These are phyloP conservation scores for Nymphaea thermarum DNA, from an alignment of 164 flowering plant genomes.

Conservation along the genomic window DNA sequence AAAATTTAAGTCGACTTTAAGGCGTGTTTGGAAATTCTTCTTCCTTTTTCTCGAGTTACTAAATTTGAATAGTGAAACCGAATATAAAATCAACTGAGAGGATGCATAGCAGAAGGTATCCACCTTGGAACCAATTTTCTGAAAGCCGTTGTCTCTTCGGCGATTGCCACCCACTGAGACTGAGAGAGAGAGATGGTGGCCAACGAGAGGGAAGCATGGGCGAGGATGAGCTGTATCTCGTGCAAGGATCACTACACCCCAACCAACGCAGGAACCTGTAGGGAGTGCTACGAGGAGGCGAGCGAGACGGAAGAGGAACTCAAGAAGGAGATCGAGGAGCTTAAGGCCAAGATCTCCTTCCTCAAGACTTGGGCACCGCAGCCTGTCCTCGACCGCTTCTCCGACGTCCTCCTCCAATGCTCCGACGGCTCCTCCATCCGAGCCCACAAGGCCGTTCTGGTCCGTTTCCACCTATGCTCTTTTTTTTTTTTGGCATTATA, in stretches of 20 bases:
- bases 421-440: conserved; percentile 29
- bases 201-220: neutral
- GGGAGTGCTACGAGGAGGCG: conserved; percentile 93
- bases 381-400: conserved; percentile 15
- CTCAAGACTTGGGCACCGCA: conserved; percentile 32
- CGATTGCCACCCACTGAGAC: neutral
- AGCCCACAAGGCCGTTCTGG: conserved; percentile 77
- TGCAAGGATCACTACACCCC: conserved; percentile 52
- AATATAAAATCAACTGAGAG: too few species aligned
- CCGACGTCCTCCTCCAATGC: conserved; percentile 60
- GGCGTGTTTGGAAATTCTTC: too few species aligned
- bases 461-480: conserved; percentile 11
- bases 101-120: too few species aligned
- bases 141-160: too few species aligned
- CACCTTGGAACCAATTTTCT: too few species aligned
- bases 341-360: conserved; percentile 66
- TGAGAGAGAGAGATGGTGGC: neutral
- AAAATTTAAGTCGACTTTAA: too few species aligned
- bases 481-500: neutral
- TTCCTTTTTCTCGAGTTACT: too few species aligned
- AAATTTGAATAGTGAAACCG: too few species aligned
- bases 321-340: conserved; percentile 83
- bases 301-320: conserved; percentile 86
- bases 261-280: conserved; percentile 74
- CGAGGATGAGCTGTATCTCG: conserved; percentile 53